phyloP scores from a whole-genome alignment of 208 protist genomes.

The Wallacemonas collosoma region DNA sequence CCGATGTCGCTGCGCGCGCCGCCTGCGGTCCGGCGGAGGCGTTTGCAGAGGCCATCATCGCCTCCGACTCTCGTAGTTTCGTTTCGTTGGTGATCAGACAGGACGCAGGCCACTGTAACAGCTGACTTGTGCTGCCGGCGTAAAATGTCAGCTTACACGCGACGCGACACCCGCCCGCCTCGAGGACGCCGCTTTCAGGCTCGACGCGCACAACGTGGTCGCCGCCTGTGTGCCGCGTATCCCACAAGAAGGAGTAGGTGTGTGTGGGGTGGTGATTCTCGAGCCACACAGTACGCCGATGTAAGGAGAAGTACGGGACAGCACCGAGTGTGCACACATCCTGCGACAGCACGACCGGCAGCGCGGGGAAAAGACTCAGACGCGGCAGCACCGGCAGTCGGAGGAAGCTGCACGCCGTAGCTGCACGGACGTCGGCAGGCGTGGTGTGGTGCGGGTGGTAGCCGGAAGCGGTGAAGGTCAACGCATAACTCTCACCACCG shows the following conservation, averaged over 20 bases:
- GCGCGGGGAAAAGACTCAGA: slow-evolving; percentile 24
- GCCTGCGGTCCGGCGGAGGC: slow-evolving; percentile 17
- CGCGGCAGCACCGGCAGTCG: slow-evolving; percentile 40
- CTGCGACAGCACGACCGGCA: slow-evolving; percentile 66
- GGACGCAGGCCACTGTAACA: slow-evolving; percentile 62
- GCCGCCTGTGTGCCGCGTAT: slow-evolving; percentile 42
- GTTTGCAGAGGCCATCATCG: slow-evolving; percentile 11
- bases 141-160: slow-evolving; percentile 65
- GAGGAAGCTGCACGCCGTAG: slow-evolving; percentile 58
- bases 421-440: slow-evolving; percentile 22
- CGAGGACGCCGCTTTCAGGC: slow-evolving; percentile 53
- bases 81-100: slow-evolving; percentile 63
- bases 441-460: slow-evolving; percentile 70
- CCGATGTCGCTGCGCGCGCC: slow-evolving; percentile 3
- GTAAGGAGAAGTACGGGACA: slow-evolving; percentile 81
- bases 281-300: slow-evolving; percentile 70
- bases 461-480: slow-evolving; percentile 76
- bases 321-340: slow-evolving; percentile 74
- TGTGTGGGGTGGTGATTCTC: slow-evolving; percentile 56
- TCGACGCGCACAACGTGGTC: slow-evolving; percentile 53
- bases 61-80: slow-evolving; percentile 5
- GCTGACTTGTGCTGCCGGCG: slow-evolving; percentile 77
- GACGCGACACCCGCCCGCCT: slow-evolving; percentile 42
- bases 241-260: slow-evolving; percentile 69
- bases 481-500: slow-evolving; percentile 64